These are phyloP conservation scores for Rhodomyrtus psidioides DNA, from an alignment of 441 rosid genomes.

Conservation along the genomic window DNA sequence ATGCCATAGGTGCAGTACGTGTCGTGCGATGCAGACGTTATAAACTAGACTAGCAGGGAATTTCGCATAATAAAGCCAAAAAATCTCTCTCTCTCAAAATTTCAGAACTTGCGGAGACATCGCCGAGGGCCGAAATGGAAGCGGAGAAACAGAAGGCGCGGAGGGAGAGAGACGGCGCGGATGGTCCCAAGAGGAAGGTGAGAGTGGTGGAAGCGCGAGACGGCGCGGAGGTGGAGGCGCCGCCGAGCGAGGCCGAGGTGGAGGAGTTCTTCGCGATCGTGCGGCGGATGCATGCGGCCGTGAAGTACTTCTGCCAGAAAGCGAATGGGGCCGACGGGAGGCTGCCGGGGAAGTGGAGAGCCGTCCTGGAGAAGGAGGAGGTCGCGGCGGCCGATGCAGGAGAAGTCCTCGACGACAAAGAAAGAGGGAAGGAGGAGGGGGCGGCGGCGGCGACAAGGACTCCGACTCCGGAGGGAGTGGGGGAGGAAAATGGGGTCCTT, in stretches of 20 bases:
- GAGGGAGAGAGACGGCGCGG: neutral
- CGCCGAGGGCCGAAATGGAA: neutral
- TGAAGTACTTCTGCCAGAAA: constrained; percentile 6
- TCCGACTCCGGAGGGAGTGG: neutral
- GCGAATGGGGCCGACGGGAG: neutral
- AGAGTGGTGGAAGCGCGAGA: neutral
- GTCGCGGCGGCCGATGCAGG: neutral
- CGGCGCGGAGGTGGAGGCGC: neutral
- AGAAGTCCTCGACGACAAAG: neutral
- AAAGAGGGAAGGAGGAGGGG: neutral
- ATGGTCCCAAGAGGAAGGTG: neutral
- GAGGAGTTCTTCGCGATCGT: constrained; percentile 19
- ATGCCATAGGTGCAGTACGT: no score
- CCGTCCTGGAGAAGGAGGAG: constrained; percentile 8
- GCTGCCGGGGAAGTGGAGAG: constrained; percentile 1
- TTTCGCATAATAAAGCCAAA: neutral
- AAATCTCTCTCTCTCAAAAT: neutral
- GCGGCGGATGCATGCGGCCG: constrained; percentile 16
- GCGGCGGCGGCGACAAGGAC: neutral
- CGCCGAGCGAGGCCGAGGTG: constrained; percentile 17
- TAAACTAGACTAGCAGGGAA: neutral
- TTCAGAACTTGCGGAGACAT: neutral
- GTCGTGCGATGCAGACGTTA: neutral
- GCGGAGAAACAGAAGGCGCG: neutral
- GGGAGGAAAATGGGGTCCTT: neutral